Evolutionary conservation across 2,329 filamentous ascomycete genomes (phyloP).

Genomic region (Botrytis fabae): DNA sequence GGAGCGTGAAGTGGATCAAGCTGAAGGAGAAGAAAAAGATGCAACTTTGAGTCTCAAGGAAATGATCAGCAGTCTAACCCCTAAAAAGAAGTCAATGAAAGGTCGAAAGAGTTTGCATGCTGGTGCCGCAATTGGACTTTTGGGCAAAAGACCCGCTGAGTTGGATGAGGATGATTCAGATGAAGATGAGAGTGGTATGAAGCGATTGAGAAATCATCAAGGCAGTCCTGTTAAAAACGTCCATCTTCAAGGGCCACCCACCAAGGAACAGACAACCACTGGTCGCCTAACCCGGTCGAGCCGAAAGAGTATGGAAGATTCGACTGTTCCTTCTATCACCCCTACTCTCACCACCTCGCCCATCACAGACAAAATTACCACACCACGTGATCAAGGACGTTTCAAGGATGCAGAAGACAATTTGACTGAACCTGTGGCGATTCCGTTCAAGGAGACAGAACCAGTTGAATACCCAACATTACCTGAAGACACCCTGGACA

Average conservation of each 20-base stretch:
- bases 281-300: constrained; percentile 56
- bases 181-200: constrained; percentile 60
- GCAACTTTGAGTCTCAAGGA: constrained; percentile 68
- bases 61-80: constrained; percentile 76
- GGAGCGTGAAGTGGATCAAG: constrained; percentile 53
- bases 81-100: constrained; percentile 66
- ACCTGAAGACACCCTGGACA: constrained; percentile 41
- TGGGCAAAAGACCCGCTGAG: constrained; percentile 73
- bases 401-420: constrained; percentile 54
- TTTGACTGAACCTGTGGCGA: constrained; percentile 44
- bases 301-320: constrained; percentile 49
- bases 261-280: constrained; percentile 65
- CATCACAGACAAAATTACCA: constrained; percentile 49
- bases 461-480: constrained; percentile 52
- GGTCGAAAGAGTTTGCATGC: constrained; percentile 76
- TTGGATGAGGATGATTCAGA: constrained; percentile 65
- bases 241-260: constrained; percentile 66
- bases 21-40: constrained; percentile 55
- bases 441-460: constrained; percentile 45
- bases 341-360: constrained; percentile 52
- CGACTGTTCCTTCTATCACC: constrained; percentile 42
- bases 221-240: constrained; percentile 77
- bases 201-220: constrained; percentile 70
- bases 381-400: constrained; percentile 56
- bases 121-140: constrained; percentile 69